Evolutionary conservation across 768 basidiomycete species (phyloP).

Genomic region (Grammothele lineata): DNA sequence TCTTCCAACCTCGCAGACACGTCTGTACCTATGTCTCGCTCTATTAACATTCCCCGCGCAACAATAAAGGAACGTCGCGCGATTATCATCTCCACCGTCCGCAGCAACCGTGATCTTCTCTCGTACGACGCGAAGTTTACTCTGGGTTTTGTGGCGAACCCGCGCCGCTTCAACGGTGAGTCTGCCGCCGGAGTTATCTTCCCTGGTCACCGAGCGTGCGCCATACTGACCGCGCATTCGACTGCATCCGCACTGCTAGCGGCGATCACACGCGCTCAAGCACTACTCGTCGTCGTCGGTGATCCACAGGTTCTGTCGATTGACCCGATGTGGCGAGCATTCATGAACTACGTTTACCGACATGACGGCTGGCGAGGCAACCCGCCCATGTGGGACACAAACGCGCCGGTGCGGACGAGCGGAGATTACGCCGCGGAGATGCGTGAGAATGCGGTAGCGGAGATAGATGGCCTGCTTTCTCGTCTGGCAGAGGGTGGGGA

Average conservation of each 20-base stretch:
- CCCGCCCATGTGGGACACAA: slow-evolving; percentile 28
- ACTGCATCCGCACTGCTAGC: too few relatives aligned
- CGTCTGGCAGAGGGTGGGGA: slow-evolving; percentile 20
- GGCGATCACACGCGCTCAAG: slow-evolving; percentile 62
- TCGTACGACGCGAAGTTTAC: slow-evolving; percentile 24
- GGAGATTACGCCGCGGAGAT: slow-evolving; percentile 36
- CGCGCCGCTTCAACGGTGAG: slow-evolving; percentile 45
- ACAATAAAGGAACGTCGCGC: slow-evolving; percentile 35
- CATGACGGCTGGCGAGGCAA: slow-evolving; percentile 52
- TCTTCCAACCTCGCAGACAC: too few relatives aligned
- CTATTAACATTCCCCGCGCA: too few relatives aligned
- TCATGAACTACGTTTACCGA: slow-evolving; percentile 52
- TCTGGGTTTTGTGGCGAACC: slow-evolving; percentile 31
- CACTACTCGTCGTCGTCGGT: slow-evolving; percentile 59
- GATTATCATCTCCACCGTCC: slow-evolving; percentile 36
- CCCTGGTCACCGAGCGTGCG: neutral
- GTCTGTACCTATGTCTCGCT: too few relatives aligned
- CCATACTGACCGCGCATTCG: neutral
- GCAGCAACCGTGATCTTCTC: slow-evolving; percentile 28
- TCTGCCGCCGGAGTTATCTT: slow-evolving; percentile 1
- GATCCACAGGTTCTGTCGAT: slow-evolving; percentile 54
- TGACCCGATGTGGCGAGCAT: slow-evolving; percentile 55
- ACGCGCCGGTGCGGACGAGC: slow-evolving; percentile 31
- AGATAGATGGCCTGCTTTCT: slow-evolving; percentile 33
- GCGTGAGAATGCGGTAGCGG: slow-evolving; percentile 22